Conservation (phyloP, 164 flowering plant species). For the Vitis cinerea region DNA sequence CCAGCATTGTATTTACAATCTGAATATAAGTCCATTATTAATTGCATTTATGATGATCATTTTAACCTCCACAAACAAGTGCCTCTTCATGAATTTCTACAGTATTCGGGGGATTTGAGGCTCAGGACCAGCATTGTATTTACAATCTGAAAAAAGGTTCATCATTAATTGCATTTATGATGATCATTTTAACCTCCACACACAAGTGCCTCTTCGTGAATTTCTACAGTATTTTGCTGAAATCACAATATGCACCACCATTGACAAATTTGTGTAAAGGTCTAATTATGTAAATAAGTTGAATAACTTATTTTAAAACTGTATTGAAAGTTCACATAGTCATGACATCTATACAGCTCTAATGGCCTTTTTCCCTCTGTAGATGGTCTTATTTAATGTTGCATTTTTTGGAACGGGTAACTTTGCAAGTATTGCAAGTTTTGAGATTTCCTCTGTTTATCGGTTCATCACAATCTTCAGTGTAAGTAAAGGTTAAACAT, state of each 20-base stretch:
- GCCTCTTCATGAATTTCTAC: neutral
- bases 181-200: too few species aligned
- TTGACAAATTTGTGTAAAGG: neutral
- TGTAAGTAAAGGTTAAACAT: constrained; percentile 45
- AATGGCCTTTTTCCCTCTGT: constrained; percentile 1
- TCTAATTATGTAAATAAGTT: neutral
- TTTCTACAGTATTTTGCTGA: neutral
- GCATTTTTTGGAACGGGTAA: constrained; percentile 98
- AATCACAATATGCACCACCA: too few species aligned
- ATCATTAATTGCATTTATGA: too few species aligned
- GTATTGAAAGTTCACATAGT: neutral
- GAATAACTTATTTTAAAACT: neutral
- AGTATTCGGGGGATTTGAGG: neutral
- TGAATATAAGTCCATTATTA: too few species aligned
- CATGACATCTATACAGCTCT: neutral
- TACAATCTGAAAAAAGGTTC: too few species aligned
- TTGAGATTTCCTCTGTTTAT: constrained; percentile 96
- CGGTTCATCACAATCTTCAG: constrained; percentile 94
- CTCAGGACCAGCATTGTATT: too few species aligned
- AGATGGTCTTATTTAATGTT: constrained; percentile 92
- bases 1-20: too few species aligned
- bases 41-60: too few species aligned
- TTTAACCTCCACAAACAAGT: too few species aligned
- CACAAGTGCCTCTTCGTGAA: too few species aligned
- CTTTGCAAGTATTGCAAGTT: constrained; percentile 97